Percentiles rank a stretch among this genome's conserved stretches.
These are phyloP conservation scores for Macrophomina tecta DNA, from an alignment of 2,329 filamentous ascomycete species.

Conservation along the genomic window DNA sequence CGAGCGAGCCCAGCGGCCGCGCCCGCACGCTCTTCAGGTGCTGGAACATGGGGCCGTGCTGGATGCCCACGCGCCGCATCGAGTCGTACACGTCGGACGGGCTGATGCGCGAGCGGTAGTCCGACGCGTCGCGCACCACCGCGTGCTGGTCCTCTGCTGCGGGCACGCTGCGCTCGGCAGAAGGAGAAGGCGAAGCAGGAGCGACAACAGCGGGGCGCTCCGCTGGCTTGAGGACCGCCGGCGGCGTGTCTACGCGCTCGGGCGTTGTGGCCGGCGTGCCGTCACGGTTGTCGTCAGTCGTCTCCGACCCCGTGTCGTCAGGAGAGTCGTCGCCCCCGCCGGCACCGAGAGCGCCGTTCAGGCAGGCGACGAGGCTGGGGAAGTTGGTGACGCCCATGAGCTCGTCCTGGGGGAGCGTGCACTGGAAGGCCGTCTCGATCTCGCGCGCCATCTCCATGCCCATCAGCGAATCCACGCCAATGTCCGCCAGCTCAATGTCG, in stretches of 20 bases:
- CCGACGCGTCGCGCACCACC: not conserved
- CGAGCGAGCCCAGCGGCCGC: not conserved
- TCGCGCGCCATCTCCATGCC: not conserved
- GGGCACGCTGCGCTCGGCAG: too few species aligned
- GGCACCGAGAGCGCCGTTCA: not conserved
- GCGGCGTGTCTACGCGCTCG: too few species aligned
- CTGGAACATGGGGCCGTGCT: conserved; percentile 11
- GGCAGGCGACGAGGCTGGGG: not conserved
- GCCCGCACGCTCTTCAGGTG: not conserved
- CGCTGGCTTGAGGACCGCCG: too few species aligned
- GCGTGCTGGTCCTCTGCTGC: not conserved
- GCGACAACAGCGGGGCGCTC: too few species aligned
- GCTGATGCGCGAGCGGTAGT: not conserved
- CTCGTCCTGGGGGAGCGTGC: not conserved
- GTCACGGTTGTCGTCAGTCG: not conserved
- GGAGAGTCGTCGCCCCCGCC: not conserved
- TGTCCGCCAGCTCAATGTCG: not conserved
- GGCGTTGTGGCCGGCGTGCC: not conserved
- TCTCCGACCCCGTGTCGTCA: not conserved
- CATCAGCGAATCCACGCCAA: conserved; percentile 5
- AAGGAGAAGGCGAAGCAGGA: too few species aligned
- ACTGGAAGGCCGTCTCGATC: not conserved
- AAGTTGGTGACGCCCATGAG: not conserved
- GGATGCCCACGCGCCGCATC: conserved; percentile 1
- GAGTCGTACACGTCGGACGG: not conserved